These are phyloP conservation scores for Globisporangium spinosum DNA, from an alignment of 352 stramenopile species.

Conservation along the genomic window DNA sequence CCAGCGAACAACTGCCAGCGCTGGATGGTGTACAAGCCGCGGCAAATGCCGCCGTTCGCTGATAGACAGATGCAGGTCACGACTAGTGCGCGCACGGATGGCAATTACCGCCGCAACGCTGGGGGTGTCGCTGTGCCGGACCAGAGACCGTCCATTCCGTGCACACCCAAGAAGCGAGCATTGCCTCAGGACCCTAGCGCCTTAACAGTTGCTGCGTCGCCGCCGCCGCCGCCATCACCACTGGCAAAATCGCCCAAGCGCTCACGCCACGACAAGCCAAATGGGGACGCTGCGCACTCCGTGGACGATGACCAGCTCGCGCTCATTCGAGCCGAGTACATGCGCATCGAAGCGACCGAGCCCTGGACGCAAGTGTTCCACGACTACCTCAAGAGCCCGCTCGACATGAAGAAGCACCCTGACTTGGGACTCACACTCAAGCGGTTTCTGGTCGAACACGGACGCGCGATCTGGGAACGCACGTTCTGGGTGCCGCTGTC, in stretches of 20 bases:
- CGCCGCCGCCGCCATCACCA: neutral
- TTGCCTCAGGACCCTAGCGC: neutral
- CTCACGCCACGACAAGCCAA: neutral
- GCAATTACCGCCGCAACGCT: neutral
- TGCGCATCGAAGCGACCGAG: conserved; percentile 24
- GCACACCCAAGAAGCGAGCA: conserved; percentile 2
- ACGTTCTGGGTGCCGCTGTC: conserved; percentile 28
- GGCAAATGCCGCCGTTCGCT: conserved; percentile 13
- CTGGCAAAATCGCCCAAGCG: neutral
- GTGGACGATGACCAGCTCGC: neutral
- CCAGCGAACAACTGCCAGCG: neutral
- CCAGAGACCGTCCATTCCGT: neutral
- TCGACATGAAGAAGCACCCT: conserved; percentile 16
- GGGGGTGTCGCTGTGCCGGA: neutral
- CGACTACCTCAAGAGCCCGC: conserved; percentile 18
- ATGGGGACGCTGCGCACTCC: neutral
- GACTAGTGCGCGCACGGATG: no score
- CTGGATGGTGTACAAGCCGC: conserved; percentile 9
- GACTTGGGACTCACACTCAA: conserved; percentile 16
- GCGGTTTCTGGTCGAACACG: conserved; percentile 22
- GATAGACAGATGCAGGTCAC: neutral
- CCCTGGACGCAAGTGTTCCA: conserved; percentile 28
- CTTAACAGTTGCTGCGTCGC: neutral
- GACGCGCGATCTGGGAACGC: conserved; percentile 33
- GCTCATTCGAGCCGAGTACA: conserved; percentile 15